Conservation (phyloP, 1,284 basidiomycete species). For the Ustilago loliicola region DNA sequence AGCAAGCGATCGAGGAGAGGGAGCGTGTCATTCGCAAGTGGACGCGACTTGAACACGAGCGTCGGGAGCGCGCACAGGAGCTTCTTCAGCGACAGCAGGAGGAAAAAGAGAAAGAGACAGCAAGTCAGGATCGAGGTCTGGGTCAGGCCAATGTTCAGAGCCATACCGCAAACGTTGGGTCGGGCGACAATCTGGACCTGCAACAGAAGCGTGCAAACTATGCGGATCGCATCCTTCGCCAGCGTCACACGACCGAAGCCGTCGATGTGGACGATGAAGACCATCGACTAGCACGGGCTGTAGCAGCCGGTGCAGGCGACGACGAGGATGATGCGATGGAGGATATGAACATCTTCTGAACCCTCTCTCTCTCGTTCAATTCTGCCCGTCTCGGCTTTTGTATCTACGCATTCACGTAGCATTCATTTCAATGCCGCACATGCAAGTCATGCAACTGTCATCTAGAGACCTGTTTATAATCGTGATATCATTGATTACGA, state of each 20-base stretch:
- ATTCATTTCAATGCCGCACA: not conserved
- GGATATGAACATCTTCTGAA: constrained; percentile 34
- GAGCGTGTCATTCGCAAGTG: constrained; percentile 45
- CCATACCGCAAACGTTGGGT: not conserved
- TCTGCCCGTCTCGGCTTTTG: not conserved
- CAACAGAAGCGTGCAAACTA: constrained; percentile 32
- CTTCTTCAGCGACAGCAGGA: constrained; percentile 9
- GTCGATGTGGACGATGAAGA: constrained; percentile 30
- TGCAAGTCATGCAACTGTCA: not conserved
- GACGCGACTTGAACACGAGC: constrained; percentile 30
- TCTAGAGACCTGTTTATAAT: not conserved
- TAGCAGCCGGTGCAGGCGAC: not conserved
- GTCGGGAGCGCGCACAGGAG: constrained; percentile 12
- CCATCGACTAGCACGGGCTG: not conserved
- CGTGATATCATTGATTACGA: not conserved
- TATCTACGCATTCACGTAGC: not conserved
- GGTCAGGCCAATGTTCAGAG: not conserved
- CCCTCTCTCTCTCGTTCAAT: not conserved
- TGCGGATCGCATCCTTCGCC: constrained; percentile 31
- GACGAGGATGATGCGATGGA: constrained; percentile 3
- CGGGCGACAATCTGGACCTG: constrained; percentile 2
- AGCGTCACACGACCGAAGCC: constrained; percentile 23
- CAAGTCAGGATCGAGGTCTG: not conserved
- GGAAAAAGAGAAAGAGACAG: not conserved
- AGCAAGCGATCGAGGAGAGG: constrained; percentile 53